These are phyloP conservation scores for Alternaria atra DNA, from an alignment of 2,329 filamentous ascomycete species.

Conservation along the genomic window DNA sequence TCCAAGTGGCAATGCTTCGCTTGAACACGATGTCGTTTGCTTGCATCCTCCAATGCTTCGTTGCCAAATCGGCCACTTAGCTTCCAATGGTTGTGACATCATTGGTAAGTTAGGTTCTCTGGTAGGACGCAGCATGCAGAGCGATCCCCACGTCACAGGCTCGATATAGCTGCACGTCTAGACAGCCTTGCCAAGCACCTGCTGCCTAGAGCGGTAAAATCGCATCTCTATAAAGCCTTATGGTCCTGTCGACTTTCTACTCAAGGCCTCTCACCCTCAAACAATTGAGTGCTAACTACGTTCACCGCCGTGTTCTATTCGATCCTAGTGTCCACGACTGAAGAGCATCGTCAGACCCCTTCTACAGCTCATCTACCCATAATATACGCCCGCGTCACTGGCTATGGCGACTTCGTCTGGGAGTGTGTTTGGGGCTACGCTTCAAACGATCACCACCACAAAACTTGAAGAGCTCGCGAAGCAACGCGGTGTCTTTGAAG, in stretches of 20 bases:
- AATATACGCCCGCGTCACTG: background rate
- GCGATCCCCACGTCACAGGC: background rate
- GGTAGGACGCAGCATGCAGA: too few relatives aligned
- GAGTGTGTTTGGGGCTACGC: slow-evolving; percentile 47
- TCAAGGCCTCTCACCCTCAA: background rate
- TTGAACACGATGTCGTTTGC: background rate
- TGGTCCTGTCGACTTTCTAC: background rate
- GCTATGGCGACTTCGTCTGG: slow-evolving; percentile 35
- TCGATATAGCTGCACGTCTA: background rate
- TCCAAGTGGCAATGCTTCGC: background rate
- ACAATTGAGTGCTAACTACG: background rate
- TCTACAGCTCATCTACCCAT: background rate
- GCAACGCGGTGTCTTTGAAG: slow-evolving; percentile 43
- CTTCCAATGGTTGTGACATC: background rate
- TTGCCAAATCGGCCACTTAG: background rate
- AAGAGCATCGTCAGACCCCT: background rate
- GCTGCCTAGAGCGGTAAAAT: slow-evolving; percentile 2
- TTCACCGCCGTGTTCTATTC: background rate
- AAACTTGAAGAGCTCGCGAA: slow-evolving; percentile 51
- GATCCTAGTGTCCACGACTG: background rate
- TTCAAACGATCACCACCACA: slow-evolving; percentile 48
- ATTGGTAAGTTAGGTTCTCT: background rate
- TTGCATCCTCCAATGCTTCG: background rate
- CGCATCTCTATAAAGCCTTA: background rate
- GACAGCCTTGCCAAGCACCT: slow-evolving; percentile 5